Evolutionary conservation across 225 moss, liverwort and hornwort genomes (phyloP).

Genomic region (Bryoerythrophyllum caledonicum): DNA sequence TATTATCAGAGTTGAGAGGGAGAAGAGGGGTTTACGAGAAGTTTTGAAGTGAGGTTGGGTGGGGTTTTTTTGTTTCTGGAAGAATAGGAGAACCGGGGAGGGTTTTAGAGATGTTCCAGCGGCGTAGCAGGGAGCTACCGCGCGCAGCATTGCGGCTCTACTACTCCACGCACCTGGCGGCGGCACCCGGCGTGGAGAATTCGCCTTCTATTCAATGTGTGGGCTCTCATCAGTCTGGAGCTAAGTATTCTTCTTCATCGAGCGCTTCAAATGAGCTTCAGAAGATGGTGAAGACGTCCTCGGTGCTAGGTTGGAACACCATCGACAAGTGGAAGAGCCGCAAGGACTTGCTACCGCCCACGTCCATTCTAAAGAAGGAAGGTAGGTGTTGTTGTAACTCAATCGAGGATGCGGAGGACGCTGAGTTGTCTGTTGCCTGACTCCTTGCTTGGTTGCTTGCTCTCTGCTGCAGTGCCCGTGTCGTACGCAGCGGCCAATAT

Average conservation of each 20-base stretch:
- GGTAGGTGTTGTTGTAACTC: constrained; percentile 17
- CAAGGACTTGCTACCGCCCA: constrained; percentile 50
- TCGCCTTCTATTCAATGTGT: background rate
- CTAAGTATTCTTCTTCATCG: constrained; percentile 22
- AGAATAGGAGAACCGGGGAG: background rate
- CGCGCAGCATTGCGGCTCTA: constrained; percentile 40
- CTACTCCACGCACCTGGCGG: constrained; percentile 17
- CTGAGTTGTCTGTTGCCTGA: background rate
- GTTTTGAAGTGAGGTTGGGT: background rate
- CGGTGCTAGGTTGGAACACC: constrained; percentile 56
- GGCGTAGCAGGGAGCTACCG: constrained; percentile 28
- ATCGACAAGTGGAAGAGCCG: constrained; percentile 62
- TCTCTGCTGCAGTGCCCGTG: constrained; percentile 22
- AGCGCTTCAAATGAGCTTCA: constrained; percentile 32
- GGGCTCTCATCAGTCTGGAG: constrained; percentile 27
- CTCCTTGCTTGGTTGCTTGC: too few species aligned
- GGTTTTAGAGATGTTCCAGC: constrained; percentile 34
- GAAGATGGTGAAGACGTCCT: constrained; percentile 44
- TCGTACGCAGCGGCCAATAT: constrained; percentile 40
- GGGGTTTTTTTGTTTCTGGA: background rate
- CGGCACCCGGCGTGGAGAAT: constrained; percentile 18
- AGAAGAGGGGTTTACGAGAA: background rate
- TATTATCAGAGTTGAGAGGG: background rate
- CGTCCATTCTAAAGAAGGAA: constrained; percentile 41
- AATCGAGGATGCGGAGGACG: too few species aligned